A percentile compares a stretch with the other conserved stretches of the same genome.
These are phyloP conservation scores for Cyberlindnera bimundalis DNA, from an alignment of 805 yeast genomes.

Conservation along the genomic window DNA sequence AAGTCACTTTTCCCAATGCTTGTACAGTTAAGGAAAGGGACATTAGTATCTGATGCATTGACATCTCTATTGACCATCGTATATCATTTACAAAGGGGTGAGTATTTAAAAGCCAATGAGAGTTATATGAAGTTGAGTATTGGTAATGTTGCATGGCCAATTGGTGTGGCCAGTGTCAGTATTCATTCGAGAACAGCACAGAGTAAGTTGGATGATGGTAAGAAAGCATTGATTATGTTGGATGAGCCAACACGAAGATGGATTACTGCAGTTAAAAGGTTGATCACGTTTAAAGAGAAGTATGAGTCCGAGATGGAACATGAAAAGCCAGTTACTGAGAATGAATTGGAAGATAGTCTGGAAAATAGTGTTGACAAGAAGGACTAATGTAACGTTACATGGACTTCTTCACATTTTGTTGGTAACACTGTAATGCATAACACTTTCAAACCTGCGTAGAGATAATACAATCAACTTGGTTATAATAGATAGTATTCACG, in stretches of 20 bases:
- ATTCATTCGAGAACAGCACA: conserved; percentile 73
- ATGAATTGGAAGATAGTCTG: no score
- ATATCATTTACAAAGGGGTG: conserved; percentile 52
- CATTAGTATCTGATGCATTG: conserved; percentile 38
- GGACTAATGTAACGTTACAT: no score
- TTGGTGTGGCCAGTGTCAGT: conserved; percentile 76
- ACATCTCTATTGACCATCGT: conserved; percentile 58
- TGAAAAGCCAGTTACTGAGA: no score
- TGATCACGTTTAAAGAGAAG: conserved; percentile 49
- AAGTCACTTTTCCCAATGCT: conserved; percentile 48
- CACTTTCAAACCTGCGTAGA: no score
- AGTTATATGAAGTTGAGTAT: conserved; percentile 72
- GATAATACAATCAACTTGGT: no score
- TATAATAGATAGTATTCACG: no score
- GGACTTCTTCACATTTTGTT: no score
- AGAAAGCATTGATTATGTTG: conserved; percentile 68
- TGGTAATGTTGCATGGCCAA: conserved; percentile 92
- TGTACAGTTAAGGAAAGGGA: conserved; percentile 46
- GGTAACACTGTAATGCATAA: no score
- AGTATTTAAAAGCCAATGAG: conserved; percentile 55
- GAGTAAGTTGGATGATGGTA: conserved; percentile 49
- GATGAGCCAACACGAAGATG: conserved; percentile 73
- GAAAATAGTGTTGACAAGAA: no score
- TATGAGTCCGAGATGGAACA: neutral
- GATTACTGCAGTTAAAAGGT: conserved; percentile 70